Evolutionary conservation across 1,284 basidiomycete species (phyloP).

Genomic region (Agroathelia rolfsii): DNA sequence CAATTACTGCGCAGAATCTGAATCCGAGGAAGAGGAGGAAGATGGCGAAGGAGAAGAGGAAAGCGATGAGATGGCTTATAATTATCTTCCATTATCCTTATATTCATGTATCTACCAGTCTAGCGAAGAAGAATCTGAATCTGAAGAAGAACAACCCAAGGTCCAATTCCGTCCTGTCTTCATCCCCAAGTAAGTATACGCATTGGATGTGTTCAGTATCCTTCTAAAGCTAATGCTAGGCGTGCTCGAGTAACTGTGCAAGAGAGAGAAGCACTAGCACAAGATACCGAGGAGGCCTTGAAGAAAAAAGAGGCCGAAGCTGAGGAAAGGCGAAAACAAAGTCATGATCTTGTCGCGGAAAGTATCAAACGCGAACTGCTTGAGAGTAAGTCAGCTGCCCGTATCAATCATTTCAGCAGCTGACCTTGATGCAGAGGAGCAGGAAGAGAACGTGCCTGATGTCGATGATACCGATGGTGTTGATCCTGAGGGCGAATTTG

Average conservation of each 20-base stretch:
- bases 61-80: constrained; percentile 20
- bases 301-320: constrained; percentile 55
- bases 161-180: constrained; percentile 79
- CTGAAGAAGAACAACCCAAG: constrained; percentile 55
- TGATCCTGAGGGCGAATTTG: constrained; percentile 88
- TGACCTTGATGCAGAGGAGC: constrained; percentile 55
- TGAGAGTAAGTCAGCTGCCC: constrained; percentile 60
- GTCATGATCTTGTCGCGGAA: constrained; percentile 81
- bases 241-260: constrained; percentile 60
- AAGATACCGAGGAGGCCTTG: constrained; percentile 61
- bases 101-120: constrained; percentile 51
- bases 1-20: no score
- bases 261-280: constrained; percentile 52
- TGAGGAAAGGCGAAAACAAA: constrained; percentile 69
- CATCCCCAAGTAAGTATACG: constrained; percentile 83
- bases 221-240: constrained; percentile 30
- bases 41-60: constrained; percentile 32
- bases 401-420: constrained; percentile 7
- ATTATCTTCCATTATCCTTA: no score
- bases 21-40: constrained; percentile 29
- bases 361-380: constrained; percentile 77
- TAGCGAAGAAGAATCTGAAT: constrained; percentile 69
- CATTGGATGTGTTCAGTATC: constrained; percentile 1
- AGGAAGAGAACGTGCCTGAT: constrained; percentile 73
- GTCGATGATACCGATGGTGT: constrained; percentile 93